Conservation (phyloP, 2,329 filamentous ascomycete species). For the Elsinoe perseae region DNA sequence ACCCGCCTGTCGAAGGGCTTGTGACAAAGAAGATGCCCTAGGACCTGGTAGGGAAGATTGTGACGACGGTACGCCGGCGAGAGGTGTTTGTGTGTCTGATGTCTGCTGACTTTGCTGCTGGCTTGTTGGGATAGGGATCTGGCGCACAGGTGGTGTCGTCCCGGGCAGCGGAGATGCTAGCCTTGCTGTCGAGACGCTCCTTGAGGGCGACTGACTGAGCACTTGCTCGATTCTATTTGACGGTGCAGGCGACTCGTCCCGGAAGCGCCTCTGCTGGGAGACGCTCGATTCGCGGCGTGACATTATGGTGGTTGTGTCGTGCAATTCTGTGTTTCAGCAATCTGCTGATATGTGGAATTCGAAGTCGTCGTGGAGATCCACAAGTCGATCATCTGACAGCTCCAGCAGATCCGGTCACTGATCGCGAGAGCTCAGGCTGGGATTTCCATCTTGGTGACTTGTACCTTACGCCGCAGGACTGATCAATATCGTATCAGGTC, state of each 20-base stretch:
- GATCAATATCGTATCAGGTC: neutral
- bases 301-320: neutral
- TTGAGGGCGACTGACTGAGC: constrained; percentile 15
- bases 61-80: constrained; percentile 48
- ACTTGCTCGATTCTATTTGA: constrained; percentile 1
- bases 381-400: constrained; percentile 1
- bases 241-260: neutral
- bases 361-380: neutral
- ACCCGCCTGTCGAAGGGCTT: constrained; percentile 69
- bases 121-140: constrained; percentile 41
- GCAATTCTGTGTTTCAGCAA: neutral
- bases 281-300: constrained; percentile 12
- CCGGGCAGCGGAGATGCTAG: constrained; percentile 50
- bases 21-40: constrained; percentile 78
- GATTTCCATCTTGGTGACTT: neutral
- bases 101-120: constrained; percentile 35
- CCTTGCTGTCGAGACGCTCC: constrained; percentile 41
- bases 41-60: constrained; percentile 60
- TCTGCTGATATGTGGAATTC: neutral
- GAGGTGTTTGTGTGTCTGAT: constrained; percentile 47
- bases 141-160: constrained; percentile 40
- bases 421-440: neutral
- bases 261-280: constrained; percentile 4
- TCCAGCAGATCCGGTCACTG: neutral
- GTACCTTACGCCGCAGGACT: neutral